phyloP scores from a whole-genome alignment of 208 protist genomes.

The Crithidia bombi region DNA sequence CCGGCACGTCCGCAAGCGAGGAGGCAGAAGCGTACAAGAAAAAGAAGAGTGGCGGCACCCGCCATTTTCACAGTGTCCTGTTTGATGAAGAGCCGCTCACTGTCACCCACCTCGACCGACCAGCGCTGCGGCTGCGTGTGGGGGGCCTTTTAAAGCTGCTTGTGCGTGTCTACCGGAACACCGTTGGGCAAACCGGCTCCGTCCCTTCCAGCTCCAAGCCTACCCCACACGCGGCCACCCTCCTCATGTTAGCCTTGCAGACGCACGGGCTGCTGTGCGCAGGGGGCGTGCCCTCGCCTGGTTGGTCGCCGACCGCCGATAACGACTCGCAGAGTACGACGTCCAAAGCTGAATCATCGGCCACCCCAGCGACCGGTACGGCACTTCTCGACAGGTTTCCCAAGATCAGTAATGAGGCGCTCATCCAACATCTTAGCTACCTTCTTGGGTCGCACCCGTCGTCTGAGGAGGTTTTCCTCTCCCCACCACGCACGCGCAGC shows the following conservation, averaged over 20 bases:
- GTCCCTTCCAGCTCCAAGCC: constrained; percentile 23
- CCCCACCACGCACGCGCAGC: constrained; percentile 33
- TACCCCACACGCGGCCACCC: constrained; percentile 46
- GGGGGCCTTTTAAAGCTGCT: constrained; percentile 46
- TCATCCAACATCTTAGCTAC: constrained; percentile 56
- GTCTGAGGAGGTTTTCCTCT: constrained; percentile 8
- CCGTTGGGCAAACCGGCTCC: neutral
- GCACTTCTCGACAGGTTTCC: constrained; percentile 56
- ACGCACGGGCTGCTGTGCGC: constrained; percentile 60
- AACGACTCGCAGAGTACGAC: neutral
- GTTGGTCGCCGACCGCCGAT: constrained; percentile 42
- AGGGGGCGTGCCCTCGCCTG: constrained; percentile 59
- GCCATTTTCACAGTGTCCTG: constrained; percentile 30
- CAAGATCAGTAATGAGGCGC: constrained; percentile 46
- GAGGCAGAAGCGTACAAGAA: neutral
- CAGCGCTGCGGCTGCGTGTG: constrained; percentile 46
- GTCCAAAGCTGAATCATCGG: neutral
- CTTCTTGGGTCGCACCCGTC: constrained; percentile 9
- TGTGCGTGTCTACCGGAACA: constrained; percentile 20
- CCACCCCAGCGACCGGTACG: constrained; percentile 6
- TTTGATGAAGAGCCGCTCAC: constrained; percentile 42
- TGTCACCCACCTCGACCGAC: constrained; percentile 2
- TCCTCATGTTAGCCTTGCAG: constrained; percentile 71
- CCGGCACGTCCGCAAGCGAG: neutral
- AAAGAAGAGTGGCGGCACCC: neutral